Base-by-base conservation (phyloP, 2,329 filamentous ascomycete species). In the Aspergillus calidoustus region DNA sequence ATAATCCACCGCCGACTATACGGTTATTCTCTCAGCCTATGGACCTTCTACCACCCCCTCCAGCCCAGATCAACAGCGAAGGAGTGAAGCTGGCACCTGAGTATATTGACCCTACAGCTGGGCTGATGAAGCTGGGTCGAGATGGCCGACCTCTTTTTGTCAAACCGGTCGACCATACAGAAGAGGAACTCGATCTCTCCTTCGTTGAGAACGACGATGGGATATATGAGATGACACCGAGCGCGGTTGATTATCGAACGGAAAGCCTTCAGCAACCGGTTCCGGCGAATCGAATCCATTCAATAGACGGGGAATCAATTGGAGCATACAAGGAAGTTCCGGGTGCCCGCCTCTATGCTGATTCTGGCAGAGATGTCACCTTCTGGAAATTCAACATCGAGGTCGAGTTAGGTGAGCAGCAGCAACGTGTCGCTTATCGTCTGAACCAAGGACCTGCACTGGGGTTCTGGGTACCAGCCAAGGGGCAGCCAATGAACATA, bases 371-470 rank as follows among this genome's bases (percentile, higher is more conserved):
- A 62, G 94, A 94, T 47, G 88, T 90, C 64, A 99, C 95, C 0
- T 99, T 99, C 78, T 99, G 95, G 95, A 87, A 93, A 47, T 99
- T 98, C 83, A 97, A 93, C 73, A 85, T 99, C 53, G 94, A 98
- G 76, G 86, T 99, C 54, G 94, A 99, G 77, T 86, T 99, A 17
- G 84, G 86, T 4, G 83, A 88, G 22, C 85, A 83, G 61, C 91
- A 98, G 77, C 87, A 93, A 70, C 89, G 94, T 44, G 91, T 99
- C 66, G 94, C 93, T 0, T 99, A 99, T 77, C 91, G 93, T 57
- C 96, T 99, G 80, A 99, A 99, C 72, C 86, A 89, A 51, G 94
- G 95, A 0, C 93, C 94, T 6, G 87, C 92, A 2, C 88, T 91
- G 56, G 92, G 90, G 1, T 99, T 99, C 76, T 99, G 95, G 94